Evolutionary conservation across 805 yeast species (phyloP), one percentile per base, ranked within the genome.

Genomic region (Lachancea sp.): DNA sequence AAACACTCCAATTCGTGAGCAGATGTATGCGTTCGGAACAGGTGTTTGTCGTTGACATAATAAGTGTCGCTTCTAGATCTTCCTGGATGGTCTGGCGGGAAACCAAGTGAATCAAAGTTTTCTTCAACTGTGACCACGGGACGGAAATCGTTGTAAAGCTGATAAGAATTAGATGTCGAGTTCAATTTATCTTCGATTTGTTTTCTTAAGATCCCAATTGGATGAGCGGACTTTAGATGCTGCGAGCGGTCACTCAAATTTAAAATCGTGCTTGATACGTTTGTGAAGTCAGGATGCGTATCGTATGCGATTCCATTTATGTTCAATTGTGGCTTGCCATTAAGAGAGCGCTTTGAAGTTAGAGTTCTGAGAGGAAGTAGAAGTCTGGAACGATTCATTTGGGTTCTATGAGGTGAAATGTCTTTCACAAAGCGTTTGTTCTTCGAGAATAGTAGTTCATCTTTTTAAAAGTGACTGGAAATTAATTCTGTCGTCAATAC

Each of bases 21-120:
- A 1, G 97, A 89, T 0, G 99, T 91, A 60, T 93, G 99, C 0
- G 99, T 93, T 58, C 99, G 72, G 48, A 93, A 68, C 25, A 93
- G 69, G 27, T 81, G 69, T 17, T 75, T 74, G 43, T 79, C 73
- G 66, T 93, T 90, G 43, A 93, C 61, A 58, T 93, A 93, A 65
- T 93, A 93, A 0, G 99, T 91, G 62, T 93, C 99, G 2, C 95
- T 84, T 57, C 78, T 85, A 16, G 93, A 79, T 58, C 99, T 74
- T 2, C 99, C 97, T 0, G 95, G 96, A 62, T 93, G 99, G 58
- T 90, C 95, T 30, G 63, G 57, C 1, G 97, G 95, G 63, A 93
- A 91, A 0, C 95, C 97, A 31, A 93, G 72, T 1, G 84, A 85
- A 62, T 93, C 99, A 59, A 93, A 93, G 62, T 93, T 93, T 58